Conservation (phyloP, 2,329 filamentous ascomycete species). For the Magnaporthiopsis incrustans region DNA sequence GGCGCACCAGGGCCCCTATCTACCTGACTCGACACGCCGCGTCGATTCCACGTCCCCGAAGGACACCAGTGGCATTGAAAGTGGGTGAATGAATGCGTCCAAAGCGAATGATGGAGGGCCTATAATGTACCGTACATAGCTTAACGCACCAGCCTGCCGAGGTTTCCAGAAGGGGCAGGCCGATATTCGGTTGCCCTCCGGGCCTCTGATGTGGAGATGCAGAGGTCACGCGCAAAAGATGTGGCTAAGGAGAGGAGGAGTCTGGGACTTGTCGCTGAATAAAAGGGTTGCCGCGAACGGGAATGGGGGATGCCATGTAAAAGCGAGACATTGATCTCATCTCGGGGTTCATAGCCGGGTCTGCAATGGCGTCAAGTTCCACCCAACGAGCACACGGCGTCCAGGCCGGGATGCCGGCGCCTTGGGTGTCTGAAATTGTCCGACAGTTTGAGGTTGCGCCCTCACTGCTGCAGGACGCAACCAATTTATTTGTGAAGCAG, state of each 20-base stretch:
- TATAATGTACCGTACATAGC: neutral
- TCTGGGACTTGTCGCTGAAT: too few relatives aligned
- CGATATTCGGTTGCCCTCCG: neutral
- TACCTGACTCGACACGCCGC: neutral
- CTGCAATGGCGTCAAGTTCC: neutral
- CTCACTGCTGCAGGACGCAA: neutral
- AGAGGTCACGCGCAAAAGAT: neutral
- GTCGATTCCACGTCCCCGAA: too few relatives aligned
- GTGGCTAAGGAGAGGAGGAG: neutral
- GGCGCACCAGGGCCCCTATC: too few relatives aligned
- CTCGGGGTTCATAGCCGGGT: neutral
- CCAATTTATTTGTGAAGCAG: neutral
- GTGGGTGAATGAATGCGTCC: neutral
- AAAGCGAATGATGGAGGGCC: neutral
- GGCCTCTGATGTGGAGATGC: neutral
- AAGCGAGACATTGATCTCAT: neutral
- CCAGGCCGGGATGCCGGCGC: slow-evolving; percentile 23
- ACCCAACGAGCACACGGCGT: neutral
- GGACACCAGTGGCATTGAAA: neutral
- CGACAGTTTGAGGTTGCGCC: neutral
- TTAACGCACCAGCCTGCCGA: neutral
- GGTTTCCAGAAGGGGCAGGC: neutral
- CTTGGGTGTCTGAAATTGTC: neutral
- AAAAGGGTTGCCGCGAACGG: too few relatives aligned
- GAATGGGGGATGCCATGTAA: too few relatives aligned